Evolutionary conservation across 352 stramenopile species (phyloP).

Genomic region (Peronospora destructor): DNA sequence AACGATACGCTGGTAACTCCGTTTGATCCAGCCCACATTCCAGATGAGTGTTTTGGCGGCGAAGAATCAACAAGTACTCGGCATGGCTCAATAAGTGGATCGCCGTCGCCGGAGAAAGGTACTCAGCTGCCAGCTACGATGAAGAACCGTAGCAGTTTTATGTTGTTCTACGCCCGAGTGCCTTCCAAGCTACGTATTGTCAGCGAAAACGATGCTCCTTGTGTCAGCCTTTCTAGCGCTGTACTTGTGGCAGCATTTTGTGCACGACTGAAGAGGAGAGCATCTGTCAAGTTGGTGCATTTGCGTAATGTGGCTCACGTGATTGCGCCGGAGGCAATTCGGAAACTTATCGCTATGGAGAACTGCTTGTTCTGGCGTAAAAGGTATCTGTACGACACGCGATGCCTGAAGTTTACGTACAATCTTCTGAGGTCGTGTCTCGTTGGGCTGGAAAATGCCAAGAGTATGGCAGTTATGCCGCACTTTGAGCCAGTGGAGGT

Average conservation of each 20-base stretch:
- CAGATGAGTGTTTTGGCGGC: slow-evolving; percentile 66
- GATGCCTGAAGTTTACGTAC: slow-evolving; percentile 76
- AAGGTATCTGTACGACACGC: slow-evolving; percentile 70
- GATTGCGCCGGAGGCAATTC: slow-evolving; percentile 67
- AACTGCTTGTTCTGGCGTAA: slow-evolving; percentile 85
- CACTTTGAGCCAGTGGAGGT: slow-evolving; percentile 58
- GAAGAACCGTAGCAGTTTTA: slow-evolving; percentile 84
- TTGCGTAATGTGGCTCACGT: slow-evolving; percentile 43
- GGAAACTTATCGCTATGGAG: slow-evolving; percentile 67
- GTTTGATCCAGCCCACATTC: slow-evolving; percentile 64
- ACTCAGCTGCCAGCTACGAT: slow-evolving; percentile 33
- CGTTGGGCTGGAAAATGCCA: slow-evolving; percentile 31
- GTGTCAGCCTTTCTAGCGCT: slow-evolving; percentile 19
- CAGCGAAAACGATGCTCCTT: slow-evolving; percentile 15
- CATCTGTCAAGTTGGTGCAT: slow-evolving; percentile 31
- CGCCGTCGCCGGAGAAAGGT: slow-evolving; percentile 12
- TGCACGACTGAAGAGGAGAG: slow-evolving; percentile 28
- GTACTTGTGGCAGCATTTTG: slow-evolving; percentile 39
- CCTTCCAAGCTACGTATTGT: slow-evolving; percentile 34
- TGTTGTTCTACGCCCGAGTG: slow-evolving; percentile 77
- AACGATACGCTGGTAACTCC: slow-evolving; percentile 81
- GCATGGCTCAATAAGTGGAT: slow-evolving; percentile 19
- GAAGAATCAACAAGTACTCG: slow-evolving; percentile 28
- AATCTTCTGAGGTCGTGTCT: slow-evolving; percentile 63
- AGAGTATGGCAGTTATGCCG: slow-evolving; percentile 37